Evolutionary conservation across 2,329 filamentous ascomycete genomes (phyloP), one percentile per base, ranked within the genome.

Genomic region (Alternaria arborescens): DNA sequence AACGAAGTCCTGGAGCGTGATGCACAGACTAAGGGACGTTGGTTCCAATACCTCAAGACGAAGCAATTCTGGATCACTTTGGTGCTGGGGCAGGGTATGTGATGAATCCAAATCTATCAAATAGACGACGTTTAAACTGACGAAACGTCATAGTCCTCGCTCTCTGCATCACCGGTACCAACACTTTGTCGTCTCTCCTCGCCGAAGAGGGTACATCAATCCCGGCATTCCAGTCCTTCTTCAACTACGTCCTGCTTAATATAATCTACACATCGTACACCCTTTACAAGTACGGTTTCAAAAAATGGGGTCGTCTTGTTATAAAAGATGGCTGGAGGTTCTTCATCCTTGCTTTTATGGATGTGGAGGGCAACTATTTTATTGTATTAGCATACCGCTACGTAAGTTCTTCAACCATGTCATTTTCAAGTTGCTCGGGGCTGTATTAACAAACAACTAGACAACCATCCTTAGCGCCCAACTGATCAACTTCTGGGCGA

Each of bases 401-500:
- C 60, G 72, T 71, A 63, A 53, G 71, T 67, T 16, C n/a, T 16
- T 5, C 24, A 16, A 26, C 18, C 18, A 26, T 40, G 5, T 44
- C 47, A 20, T 12, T 28, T 40, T 12, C 10, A 22, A 32, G 24
- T 48, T 32, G 2, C 8, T 36, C 5, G 0, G 10, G 7, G 12
- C 12, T 12, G 22, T 20, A 14, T 41, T 60, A 40, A 62, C 42
- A 28, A 20, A 14, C 5, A 20, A 14, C 12, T 20, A 96, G 83
- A 97, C 94, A 55, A 97, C 94, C 73, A 90, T 97, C 70, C 86
- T 98, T 50, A 95, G 91, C 20, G 93, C 93, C 16, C 94, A 98
- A 84, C 86, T 99, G 53, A 93, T 99, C 82, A 97, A 97, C 85
- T 98, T 98, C 82, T 98, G 94, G 94, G 92, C 94, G 70, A 98